Evolutionary conservation across 2,329 filamentous ascomycete genomes (phyloP).

Genomic region (Erysiphe neolycopersici): DNA sequence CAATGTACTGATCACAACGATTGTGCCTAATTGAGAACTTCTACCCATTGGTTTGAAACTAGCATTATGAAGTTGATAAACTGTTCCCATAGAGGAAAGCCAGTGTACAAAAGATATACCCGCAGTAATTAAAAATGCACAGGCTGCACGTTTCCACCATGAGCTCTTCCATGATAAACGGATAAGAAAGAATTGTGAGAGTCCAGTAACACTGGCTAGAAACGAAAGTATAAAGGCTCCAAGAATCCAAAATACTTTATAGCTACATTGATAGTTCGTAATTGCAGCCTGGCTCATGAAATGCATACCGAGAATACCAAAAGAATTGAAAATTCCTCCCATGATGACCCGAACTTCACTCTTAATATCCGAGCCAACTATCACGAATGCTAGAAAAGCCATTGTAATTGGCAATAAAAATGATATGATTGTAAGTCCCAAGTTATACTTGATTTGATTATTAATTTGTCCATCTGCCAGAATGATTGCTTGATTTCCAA

Average conservation of each 20-base stretch:
- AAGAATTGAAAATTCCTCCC: constrained; percentile 43
- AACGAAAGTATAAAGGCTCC: constrained; percentile 48
- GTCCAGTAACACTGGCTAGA: constrained; percentile 38
- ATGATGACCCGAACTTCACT: constrained; percentile 27
- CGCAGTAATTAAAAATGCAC: constrained; percentile 38
- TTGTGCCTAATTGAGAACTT: constrained; percentile 33
- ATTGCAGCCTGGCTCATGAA: constrained; percentile 71
- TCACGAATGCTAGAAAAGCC: constrained; percentile 37
- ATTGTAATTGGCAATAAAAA: constrained; percentile 59
- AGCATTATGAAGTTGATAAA: constrained; percentile 29
- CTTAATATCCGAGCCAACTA: constrained; percentile 22
- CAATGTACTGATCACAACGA: constrained; percentile 47
- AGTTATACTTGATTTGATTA: constrained; percentile 48
- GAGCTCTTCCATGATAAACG: constrained; percentile 50
- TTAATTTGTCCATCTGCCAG: constrained; percentile 33
- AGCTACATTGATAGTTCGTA: constrained; percentile 43
- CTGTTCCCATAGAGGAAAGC: constrained; percentile 46
- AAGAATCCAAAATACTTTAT: constrained; percentile 27
- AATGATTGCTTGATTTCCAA: constrained; percentile 55
- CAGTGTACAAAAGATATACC: constrained; percentile 77
- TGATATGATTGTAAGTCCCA: constrained; percentile 45
- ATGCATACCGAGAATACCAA: constrained; percentile 63
- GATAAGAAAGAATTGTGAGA: constrained; percentile 55
- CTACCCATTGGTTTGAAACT: constrained; percentile 16
- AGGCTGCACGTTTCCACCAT: constrained; percentile 47